Conservation (phyloP, 129 eudicot species). For the Artemisia annua region DNA sequence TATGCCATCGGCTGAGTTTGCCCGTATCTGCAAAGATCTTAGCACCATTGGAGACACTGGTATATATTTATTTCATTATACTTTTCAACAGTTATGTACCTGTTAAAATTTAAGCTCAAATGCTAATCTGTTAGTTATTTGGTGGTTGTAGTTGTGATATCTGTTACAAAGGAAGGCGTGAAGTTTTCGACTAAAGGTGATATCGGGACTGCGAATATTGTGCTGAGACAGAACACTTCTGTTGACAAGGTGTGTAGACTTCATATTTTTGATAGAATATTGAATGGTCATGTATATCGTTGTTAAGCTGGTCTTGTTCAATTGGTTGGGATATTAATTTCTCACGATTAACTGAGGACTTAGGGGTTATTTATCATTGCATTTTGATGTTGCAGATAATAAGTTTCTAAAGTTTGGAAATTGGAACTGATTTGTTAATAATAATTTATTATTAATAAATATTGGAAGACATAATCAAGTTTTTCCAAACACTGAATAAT, state of each 20-base stretch:
- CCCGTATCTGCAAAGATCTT: conserved; percentile 66
- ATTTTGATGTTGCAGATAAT: too few relatives aligned
- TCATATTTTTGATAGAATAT: too few relatives aligned
- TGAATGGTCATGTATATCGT: too few relatives aligned
- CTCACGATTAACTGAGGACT: too few relatives aligned
- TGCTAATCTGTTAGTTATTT: conserved; percentile 15
- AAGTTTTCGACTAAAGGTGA: conserved; percentile 65
- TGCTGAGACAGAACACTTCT: conserved; percentile 56
- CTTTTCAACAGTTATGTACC: not conserved
- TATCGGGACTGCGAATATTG: conserved; percentile 66
- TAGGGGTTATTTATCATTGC: too few relatives aligned
- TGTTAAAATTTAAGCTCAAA: not conserved
- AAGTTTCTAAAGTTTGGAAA: too few relatives aligned
- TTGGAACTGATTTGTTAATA: too few relatives aligned
- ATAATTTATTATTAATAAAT: too few relatives aligned
- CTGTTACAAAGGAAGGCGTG: conserved; percentile 64
- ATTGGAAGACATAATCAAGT: too few relatives aligned
- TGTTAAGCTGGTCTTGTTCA: too few relatives aligned
- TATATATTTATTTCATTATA: conserved; percentile 16
- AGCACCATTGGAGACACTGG: conserved; percentile 75
- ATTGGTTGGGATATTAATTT: too few relatives aligned
- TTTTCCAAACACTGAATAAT: too few relatives aligned
- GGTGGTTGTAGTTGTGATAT: conserved; percentile 50
- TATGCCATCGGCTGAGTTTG: conserved; percentile 69
- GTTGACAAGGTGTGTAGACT: conserved; percentile 46